phyloP scores from a whole-genome alignment of 345 rosid genomes.

The Heritiera fomes region DNA sequence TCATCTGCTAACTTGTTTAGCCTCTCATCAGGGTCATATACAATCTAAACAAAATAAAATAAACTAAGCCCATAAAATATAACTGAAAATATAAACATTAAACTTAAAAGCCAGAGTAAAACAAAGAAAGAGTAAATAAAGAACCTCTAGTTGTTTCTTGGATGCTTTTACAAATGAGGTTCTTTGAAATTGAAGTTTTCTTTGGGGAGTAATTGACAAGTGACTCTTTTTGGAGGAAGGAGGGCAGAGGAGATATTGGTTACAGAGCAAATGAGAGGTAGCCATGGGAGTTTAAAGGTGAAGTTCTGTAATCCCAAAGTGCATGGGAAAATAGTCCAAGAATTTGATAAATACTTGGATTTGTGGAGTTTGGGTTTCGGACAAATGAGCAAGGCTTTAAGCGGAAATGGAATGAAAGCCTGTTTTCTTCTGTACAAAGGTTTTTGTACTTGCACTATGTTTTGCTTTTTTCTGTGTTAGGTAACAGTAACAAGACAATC shows the following conservation, averaged over 20 bases:
- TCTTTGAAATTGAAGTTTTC: constrained; percentile 37
- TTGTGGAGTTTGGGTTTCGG: not conserved
- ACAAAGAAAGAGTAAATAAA: not conserved
- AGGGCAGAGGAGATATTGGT: constrained; percentile 32
- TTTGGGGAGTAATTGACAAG: constrained; percentile 29
- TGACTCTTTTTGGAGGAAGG: constrained; percentile 29
- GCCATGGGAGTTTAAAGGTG: constrained; percentile 30
- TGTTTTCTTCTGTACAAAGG: not conserved
- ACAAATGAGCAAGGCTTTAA: not conserved
- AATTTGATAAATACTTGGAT: not conserved
- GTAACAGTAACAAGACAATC: not conserved
- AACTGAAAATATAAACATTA: not conserved
- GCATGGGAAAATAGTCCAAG: not conserved
- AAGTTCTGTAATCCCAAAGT: not conserved
- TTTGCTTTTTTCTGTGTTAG: not conserved
- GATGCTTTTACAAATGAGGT: constrained; percentile 48
- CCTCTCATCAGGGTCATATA: constrained; percentile 83
- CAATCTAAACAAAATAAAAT: constrained; percentile 43
- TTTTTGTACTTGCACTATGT: not conserved
- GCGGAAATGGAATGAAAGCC: not conserved
- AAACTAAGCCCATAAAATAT: not conserved
- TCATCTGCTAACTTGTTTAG: constrained; percentile 70
- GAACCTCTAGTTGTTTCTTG: constrained; percentile 62
- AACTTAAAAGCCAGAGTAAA: not conserved
- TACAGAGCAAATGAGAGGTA: constrained; percentile 53